phyloP scores from a whole-genome alignment of 768 basidiomycete genomes.

The Leccinum ochraceum region DNA sequence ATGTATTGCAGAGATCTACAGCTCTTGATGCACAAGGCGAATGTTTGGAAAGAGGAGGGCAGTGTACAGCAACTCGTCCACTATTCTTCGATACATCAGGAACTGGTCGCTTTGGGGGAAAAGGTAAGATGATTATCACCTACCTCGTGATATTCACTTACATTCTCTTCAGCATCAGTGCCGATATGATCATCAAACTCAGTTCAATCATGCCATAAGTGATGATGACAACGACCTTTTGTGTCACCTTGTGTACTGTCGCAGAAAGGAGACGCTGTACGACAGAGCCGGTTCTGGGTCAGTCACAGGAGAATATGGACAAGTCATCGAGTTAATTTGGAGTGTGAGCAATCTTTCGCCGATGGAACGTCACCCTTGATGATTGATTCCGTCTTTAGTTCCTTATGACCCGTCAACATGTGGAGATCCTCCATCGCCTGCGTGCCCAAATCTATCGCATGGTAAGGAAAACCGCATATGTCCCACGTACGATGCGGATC shows the following conservation, averaged over 20 bases:
- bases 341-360: slow-evolving; percentile 12
- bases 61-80: slow-evolving; percentile 19
- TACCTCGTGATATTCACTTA: neutral
- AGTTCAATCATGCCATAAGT: neutral
- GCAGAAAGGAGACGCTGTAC: slow-evolving; percentile 17
- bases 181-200: slow-evolving; percentile 16
- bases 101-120: slow-evolving; percentile 9
- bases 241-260: slow-evolving; percentile 22
- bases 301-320: slow-evolving; percentile 12
- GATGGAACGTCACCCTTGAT: neutral
- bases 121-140: slow-evolving; percentile 8
- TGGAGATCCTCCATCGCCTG: slow-evolving; percentile 12
- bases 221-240: slow-evolving; percentile 23
- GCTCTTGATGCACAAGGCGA: slow-evolving; percentile 6
- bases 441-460: slow-evolving; percentile 28
- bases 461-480: slow-evolving; percentile 29
- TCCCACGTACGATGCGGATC: slow-evolving; percentile 22
- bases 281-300: neutral
- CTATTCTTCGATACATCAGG: slow-evolving; percentile 16
- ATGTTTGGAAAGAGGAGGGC: slow-evolving; percentile 15
- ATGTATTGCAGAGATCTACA: slow-evolving; percentile 10
- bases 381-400: slow-evolving; percentile 10
- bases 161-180: slow-evolving; percentile 5
- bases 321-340: slow-evolving; percentile 27
- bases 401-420: slow-evolving; percentile 3